phyloP scores from a whole-genome alignment of 106 monocot species.

The Agapanthus africanus region DNA sequence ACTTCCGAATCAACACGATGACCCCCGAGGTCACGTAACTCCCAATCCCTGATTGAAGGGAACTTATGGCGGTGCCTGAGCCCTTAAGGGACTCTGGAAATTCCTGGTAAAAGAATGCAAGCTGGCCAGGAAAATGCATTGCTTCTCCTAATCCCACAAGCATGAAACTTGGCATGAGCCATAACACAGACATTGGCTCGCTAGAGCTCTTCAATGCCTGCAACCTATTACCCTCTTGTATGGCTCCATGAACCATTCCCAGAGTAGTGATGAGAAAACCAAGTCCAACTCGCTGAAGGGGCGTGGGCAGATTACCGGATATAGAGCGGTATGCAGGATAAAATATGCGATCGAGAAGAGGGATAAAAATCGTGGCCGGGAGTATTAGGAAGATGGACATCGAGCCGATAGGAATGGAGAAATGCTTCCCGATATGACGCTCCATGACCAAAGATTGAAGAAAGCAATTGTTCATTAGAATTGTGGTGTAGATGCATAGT shows the following conservation, averaged over 20 bases:
- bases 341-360: not conserved
- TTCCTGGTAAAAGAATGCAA: constrained; percentile 11
- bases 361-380: not conserved
- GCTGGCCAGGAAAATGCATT: constrained; percentile 5
- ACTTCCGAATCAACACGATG: not conserved
- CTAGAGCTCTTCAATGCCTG: not conserved
- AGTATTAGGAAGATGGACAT: constrained; percentile 1
- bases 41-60: not conserved
- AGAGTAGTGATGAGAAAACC: not conserved
- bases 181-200: not conserved
- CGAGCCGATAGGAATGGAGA: constrained; percentile 6
- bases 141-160: constrained; percentile 9
- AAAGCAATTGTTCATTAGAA: not conserved
- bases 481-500: not conserved
- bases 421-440: not conserved
- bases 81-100: constrained; percentile 1
- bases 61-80: not conserved
- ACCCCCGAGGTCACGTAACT: not conserved
- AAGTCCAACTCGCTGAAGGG: constrained; percentile 5
- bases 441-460: constrained; percentile 24
- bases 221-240: constrained; percentile 4
- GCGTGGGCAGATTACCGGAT: not conserved
- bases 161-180: constrained; percentile 10
- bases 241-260: not conserved
- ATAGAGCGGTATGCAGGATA: not conserved